Evolutionary conservation across 2,329 filamentous ascomycete genomes (phyloP).

Genomic region (Cercospora zeina): DNA sequence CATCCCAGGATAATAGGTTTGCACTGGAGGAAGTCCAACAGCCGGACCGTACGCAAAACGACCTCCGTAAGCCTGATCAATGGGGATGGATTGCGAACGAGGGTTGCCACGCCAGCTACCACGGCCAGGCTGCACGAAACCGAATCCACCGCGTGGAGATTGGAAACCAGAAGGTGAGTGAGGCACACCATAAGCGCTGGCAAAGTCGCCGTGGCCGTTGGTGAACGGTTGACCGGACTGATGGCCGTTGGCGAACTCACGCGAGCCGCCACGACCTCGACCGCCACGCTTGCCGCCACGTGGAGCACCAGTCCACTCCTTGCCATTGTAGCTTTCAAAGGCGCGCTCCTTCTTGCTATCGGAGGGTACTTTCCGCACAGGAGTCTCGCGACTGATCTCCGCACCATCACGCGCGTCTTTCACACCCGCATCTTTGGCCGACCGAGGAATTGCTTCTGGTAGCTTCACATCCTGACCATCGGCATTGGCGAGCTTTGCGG

Average conservation of each 20-base stretch:
- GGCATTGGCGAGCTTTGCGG: conserved; percentile 21
- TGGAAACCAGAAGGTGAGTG: conserved; percentile 37
- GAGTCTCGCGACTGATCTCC: conserved; percentile 19
- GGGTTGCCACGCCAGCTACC: conserved; percentile 54
- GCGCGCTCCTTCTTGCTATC: conserved; percentile 31
- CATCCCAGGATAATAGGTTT: conserved; percentile 55
- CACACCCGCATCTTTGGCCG: conserved; percentile 20
- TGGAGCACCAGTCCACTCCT: conserved; percentile 29
- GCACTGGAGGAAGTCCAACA: conserved; percentile 45
- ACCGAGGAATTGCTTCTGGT: conserved; percentile 27
- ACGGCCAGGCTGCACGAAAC: conserved; percentile 39
- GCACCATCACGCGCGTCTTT: conserved; percentile 20
- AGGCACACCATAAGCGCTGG: conserved; percentile 31
- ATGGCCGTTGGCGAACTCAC: conserved; percentile 39
- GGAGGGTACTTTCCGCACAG: conserved; percentile 24
- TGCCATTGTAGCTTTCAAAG: conserved; percentile 31
- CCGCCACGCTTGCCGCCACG: conserved; percentile 38
- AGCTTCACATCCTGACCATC: conserved; percentile 26
- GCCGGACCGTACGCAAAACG: conserved; percentile 42
- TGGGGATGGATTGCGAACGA: conserved; percentile 64
- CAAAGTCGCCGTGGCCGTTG: conserved; percentile 33
- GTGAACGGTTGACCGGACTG: conserved; percentile 25
- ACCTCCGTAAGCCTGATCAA: conserved; percentile 52
- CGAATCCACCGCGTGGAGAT: conserved; percentile 33
- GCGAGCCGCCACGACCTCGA: conserved; percentile 38